Evolutionary conservation across 2,329 filamentous ascomycete genomes (phyloP).

Genomic region (Cladosporium velox): DNA sequence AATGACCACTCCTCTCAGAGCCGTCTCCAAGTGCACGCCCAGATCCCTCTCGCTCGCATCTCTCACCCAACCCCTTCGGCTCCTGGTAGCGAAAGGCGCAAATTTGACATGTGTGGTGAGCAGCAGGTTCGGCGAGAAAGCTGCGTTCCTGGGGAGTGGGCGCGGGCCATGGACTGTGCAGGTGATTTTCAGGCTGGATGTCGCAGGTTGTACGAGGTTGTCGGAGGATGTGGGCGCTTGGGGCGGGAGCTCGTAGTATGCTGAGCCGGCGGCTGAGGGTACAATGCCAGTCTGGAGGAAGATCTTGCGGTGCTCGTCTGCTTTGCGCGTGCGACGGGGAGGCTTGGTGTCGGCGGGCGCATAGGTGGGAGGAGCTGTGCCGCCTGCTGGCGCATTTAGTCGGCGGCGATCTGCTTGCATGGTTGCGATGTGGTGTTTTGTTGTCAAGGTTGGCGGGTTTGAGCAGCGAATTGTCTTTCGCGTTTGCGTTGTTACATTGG

Average conservation of each 20-base stretch:
- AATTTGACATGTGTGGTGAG: slow-evolving; percentile 95
- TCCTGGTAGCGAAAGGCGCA: slow-evolving; percentile 85
- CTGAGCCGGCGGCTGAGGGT: slow-evolving; percentile 89
- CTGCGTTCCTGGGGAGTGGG: slow-evolving; percentile 82
- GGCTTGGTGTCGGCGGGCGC: slow-evolving; percentile 51
- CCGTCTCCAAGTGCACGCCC: slow-evolving; percentile 86
- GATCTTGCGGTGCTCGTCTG: slow-evolving; percentile 78
- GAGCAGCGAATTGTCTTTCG: background rate
- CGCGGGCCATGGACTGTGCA: slow-evolving; percentile 93
- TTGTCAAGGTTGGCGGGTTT: background rate
- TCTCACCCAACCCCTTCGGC: slow-evolving; percentile 80
- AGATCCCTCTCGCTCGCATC: slow-evolving; percentile 87
- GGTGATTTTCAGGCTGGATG: slow-evolving; percentile 80
- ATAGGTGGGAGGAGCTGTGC: slow-evolving; percentile 74
- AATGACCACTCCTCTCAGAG: slow-evolving; percentile 84
- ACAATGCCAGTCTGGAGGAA: slow-evolving; percentile 91
- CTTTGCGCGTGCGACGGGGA: slow-evolving; percentile 58
- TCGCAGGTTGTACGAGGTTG: slow-evolving; percentile 43
- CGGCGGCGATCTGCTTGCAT: slow-evolving; percentile 75
- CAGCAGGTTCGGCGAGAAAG: slow-evolving; percentile 89
- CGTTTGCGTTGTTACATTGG: background rate
- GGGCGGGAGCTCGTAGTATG: slow-evolving; percentile 70
- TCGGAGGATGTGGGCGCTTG: slow-evolving; percentile 38
- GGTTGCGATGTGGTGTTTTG: slow-evolving; percentile 3
- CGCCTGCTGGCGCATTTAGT: slow-evolving; percentile 81